These are phyloP conservation scores for Solanum chmielewskii DNA, from an alignment of 257 asterid species.

Conservation along the genomic window DNA sequence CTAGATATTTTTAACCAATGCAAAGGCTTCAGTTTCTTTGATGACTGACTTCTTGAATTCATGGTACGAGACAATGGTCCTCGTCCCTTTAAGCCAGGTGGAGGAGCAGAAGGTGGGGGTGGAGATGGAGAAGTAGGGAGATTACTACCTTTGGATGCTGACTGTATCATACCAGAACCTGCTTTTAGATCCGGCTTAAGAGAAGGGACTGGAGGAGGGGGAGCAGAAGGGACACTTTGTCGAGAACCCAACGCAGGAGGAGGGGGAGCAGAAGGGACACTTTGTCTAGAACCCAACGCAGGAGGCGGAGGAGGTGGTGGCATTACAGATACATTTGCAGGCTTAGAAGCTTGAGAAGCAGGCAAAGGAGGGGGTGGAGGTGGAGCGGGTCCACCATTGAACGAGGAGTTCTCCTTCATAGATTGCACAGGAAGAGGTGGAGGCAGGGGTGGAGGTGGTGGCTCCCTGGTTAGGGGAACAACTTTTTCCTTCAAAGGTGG, in stretches of 20 bases:
- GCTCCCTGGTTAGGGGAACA: not conserved
- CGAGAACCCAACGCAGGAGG: constrained; percentile 27
- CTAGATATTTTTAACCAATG: constrained; percentile 88
- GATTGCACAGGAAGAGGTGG: constrained; percentile 12
- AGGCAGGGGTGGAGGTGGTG: constrained; percentile 3
- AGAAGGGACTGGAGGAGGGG: constrained; percentile 49
- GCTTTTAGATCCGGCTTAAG: constrained; percentile 8
- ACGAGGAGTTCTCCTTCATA: constrained; percentile 2
- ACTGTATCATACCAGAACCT: constrained; percentile 7
- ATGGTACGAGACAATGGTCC: constrained; percentile 41
- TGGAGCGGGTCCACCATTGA: constrained; percentile 14
- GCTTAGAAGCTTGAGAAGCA: constrained; percentile 15
- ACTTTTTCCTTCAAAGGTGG: constrained; percentile 1
- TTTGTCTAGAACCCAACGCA: constrained; percentile 1
- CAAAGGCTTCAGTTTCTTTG: constrained; percentile 79
- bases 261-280: constrained; percentile 58
- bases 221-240: constrained; percentile 40
- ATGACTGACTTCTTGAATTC: constrained; percentile 39
- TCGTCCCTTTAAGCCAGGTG: constrained; percentile 52
- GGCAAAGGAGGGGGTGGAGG: constrained; percentile 28
- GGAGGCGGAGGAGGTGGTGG: constrained; percentile 46
- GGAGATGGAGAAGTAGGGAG: constrained; percentile 52
- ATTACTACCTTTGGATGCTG: constrained; percentile 10
- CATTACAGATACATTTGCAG: constrained; percentile 14
- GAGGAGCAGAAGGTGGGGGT: constrained; percentile 71